Conservation (phyloP, 768 basidiomycete species). For the Termitomyces sp. region DNA sequence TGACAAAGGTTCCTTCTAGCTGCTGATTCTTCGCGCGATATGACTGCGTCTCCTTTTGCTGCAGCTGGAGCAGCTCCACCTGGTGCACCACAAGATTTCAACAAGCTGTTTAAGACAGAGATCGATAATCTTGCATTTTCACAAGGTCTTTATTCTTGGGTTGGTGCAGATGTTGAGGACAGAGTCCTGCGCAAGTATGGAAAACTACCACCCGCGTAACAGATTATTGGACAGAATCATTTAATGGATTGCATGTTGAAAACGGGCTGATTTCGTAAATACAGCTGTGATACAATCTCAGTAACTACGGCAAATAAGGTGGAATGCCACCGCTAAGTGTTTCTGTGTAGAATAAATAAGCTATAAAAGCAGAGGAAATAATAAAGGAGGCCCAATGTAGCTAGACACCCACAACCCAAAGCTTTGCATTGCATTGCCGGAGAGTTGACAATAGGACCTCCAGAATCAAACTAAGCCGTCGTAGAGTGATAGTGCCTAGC, state of each 20-base stretch:
- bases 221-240: constrained; percentile 11
- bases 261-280: not conserved
- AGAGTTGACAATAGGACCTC: not conserved
- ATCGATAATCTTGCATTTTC: constrained; percentile 91
- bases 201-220: constrained; percentile 41
- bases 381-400: not conserved
- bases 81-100: constrained; percentile 76
- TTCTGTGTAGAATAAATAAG: constrained; percentile 1
- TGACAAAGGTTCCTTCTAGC: constrained; percentile 39
- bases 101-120: constrained; percentile 89
- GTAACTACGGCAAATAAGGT: not conserved
- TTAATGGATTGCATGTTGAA: not conserved
- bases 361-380: not conserved
- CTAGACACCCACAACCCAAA: not conserved
- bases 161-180: constrained; percentile 75
- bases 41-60: constrained; percentile 69
- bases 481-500: constrained; percentile 88
- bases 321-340: not conserved
- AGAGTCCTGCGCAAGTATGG: constrained; percentile 78
- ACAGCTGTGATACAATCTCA: not conserved
- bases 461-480: constrained; percentile 58
- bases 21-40: constrained; percentile 75
- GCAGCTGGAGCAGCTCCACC: constrained; percentile 42
- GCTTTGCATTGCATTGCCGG: not conserved
- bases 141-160: constrained; percentile 83